These are phyloP conservation scores for Eucalyptus marginata DNA, from an alignment of 345 rosid genomes.

Conservation along the genomic window DNA sequence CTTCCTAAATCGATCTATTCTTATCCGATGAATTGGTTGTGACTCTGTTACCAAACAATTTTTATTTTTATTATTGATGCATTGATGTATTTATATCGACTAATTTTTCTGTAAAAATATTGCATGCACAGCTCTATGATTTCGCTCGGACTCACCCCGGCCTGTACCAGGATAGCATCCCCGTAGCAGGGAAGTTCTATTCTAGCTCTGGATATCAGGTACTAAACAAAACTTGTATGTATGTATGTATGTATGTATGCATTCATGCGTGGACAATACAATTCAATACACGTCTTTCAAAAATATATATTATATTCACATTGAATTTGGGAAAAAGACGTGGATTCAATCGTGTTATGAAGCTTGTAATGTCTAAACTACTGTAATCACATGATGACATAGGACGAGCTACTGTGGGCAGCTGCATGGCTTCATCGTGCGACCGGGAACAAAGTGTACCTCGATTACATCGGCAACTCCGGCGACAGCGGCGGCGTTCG, in stretches of 20 bases:
- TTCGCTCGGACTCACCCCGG: constrained; percentile 21
- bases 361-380: neutral
- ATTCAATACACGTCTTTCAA: neutral
- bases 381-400: neutral
- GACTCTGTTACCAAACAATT: neutral
- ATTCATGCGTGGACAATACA: neutral
- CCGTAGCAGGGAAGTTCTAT: constrained; percentile 20
- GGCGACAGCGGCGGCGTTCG: constrained; percentile 6
- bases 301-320: too few species aligned
- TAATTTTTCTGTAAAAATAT: neutral
- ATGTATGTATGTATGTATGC: too few species aligned
- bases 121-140: constrained; percentile 14
- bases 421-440: constrained; percentile 38
- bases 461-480: neutral
- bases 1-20: neutral
- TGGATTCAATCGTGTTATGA: neutral
- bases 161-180: constrained; percentile 17
- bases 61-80: too few species aligned
- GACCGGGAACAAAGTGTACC: constrained; percentile 6
- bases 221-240: neutral
- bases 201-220: constrained; percentile 27
- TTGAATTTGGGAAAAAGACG: neutral
- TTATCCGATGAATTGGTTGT: neutral
- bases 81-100: neutral
- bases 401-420: constrained; percentile 35